phyloP scores from a whole-genome alignment of 2,329 filamentous ascomycete genomes.

The Trichophyton equinum region DNA sequence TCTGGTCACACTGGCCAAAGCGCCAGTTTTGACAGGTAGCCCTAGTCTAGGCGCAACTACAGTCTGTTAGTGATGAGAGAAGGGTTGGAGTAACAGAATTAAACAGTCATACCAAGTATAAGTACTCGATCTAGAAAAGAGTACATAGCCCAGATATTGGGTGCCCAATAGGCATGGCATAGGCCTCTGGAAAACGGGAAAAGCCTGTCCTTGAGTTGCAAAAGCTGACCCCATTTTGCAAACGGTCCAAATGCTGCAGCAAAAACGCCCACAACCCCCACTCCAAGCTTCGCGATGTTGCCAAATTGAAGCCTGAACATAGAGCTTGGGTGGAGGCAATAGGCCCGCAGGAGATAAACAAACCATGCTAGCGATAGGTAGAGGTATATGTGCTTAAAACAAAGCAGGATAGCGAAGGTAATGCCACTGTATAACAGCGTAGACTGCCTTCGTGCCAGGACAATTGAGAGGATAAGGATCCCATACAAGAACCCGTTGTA shows the following conservation, averaged over 20 bases:
- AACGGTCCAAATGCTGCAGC: conserved; percentile 83
- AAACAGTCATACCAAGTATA: conserved; percentile 55
- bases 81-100: background rate
- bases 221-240: conserved; percentile 63
- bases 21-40: conserved; percentile 57
- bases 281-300: conserved; percentile 74
- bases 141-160: conserved; percentile 94
- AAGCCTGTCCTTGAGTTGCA: conserved; percentile 68
- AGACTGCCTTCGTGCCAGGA: conserved; percentile 62
- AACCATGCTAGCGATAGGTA: conserved; percentile 95
- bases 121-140: conserved; percentile 76
- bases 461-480: conserved; percentile 71
- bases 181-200: conserved; percentile 91
- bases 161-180: conserved; percentile 97
- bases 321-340: conserved; percentile 70
- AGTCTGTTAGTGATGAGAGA: background rate
- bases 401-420: conserved; percentile 71
- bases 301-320: conserved; percentile 62
- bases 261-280: conserved; percentile 58
- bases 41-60: conserved; percentile 71
- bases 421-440: conserved; percentile 68
- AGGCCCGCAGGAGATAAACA: conserved; percentile 75
- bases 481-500: conserved; percentile 98
- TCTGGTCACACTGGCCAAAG: conserved; percentile 77
- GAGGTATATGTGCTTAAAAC: conserved; percentile 96